Evolutionary conservation across 139 green algal species (phyloP), one percentile per base, ranked within the genome.

Genomic region (Diplosphaera chodatii): DNA sequence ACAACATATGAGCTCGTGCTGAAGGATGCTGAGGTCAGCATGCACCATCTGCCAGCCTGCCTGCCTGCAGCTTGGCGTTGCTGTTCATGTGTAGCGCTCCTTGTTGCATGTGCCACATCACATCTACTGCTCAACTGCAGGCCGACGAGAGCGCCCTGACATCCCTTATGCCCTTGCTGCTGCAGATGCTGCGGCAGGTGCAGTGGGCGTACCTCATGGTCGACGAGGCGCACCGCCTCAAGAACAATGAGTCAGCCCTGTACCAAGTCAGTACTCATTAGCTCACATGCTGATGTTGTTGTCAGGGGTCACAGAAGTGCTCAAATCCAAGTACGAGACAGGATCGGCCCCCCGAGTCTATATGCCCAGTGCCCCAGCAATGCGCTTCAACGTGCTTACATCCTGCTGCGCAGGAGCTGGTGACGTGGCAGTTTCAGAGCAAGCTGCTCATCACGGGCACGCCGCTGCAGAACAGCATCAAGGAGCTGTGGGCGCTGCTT

Each of bases 1-100:
- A 97, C 92, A 29, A 97, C 92, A 1, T 97, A 93, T 74, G 92
- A 97, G 78, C 83, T 97, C 55, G 87, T 95, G 48, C 77, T 97
- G 23, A 95, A 96, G 78, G 92, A 97, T 73, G n/a, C 86, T 90
- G 71, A 32, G 31, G 31, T 68, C 20, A 27, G 48, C 2, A 21
- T 48, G 37, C 37, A 13, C 37, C 8, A 21, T 48, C 37, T 48
- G 37, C 37, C 37, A n/a, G 37, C 37, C 37, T 48, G 10, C 37
- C 8, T 21, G 10, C 37, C 13, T 48, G 37, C 37, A 48, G 37
- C 37, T 8, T 48, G 37, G 8, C 37, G 8, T 48, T n/a, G n/a
- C n/a, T n/a, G n/a, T n/a, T n/a, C n/a, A n/a, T n/a, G n/a, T n/a
- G n/a, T n/a, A n/a, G n/a, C n/a, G n/a, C n/a, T n/a, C n/a, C n/a